phyloP scores from a whole-genome alignment of 1,139 yeast species.

The Debaryomycetaceae sp. region DNA sequence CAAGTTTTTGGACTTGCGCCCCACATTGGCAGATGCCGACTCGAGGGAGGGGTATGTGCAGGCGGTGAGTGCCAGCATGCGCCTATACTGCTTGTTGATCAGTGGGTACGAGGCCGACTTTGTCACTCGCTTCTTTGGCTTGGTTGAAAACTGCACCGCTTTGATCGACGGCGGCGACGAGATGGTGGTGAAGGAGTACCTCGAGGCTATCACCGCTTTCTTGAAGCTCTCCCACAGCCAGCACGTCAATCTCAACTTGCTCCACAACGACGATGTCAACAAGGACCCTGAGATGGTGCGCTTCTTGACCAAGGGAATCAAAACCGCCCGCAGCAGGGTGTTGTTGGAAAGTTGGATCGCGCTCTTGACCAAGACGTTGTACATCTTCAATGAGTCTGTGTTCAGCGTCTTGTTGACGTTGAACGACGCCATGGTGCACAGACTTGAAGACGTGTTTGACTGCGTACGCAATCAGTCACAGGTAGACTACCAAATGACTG shows the following conservation, averaged over 20 bases:
- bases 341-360: slow-evolving; percentile 46
- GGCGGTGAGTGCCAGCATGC: slow-evolving; percentile 30
- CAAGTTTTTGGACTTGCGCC: slow-evolving; percentile 33
- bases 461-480: slow-evolving; percentile 2
- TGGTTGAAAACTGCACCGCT: slow-evolving; percentile 27
- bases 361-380: slow-evolving; percentile 40
- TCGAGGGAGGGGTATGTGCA: slow-evolving; percentile 21
- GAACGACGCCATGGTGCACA: slow-evolving; percentile 46
- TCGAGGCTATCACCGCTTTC: slow-evolving; percentile 27
- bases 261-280: slow-evolving; percentile 16
- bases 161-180: slow-evolving; percentile 16
- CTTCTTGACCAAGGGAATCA: slow-evolving; percentile 38
- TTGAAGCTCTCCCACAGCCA: slow-evolving; percentile 30
- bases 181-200: slow-evolving; percentile 23
- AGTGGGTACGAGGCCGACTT: slow-evolving; percentile 57
- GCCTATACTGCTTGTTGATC: slow-evolving; percentile 40
- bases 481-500: slow-evolving; percentile 13
- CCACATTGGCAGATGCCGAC: slow-evolving; percentile 15
- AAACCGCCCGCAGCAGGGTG: slow-evolving; percentile 28
- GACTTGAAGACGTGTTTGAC: slow-evolving; percentile 34
- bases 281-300: slow-evolving; percentile 30
- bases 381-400: slow-evolving; percentile 46
- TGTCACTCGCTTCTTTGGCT: slow-evolving; percentile 28
- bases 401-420: slow-evolving; percentile 48
- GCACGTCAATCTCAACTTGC: slow-evolving; percentile 25